A percentile compares a stretch with the other conserved stretches of the same genome.
Conservation (phyloP, 768 basidiomycete species). For the Termitomyces sp. region DNA sequence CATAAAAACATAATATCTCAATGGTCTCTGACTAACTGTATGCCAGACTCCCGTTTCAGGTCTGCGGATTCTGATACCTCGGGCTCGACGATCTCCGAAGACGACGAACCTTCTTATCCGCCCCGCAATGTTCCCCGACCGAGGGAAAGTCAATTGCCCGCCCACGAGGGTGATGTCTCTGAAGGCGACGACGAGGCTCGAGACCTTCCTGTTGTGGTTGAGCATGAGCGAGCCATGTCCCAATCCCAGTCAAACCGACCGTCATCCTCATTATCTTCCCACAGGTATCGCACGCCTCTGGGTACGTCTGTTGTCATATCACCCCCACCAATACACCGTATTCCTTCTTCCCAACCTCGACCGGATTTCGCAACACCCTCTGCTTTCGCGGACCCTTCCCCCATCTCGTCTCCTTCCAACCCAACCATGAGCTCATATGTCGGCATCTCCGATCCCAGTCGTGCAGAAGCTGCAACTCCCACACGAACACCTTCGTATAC, state of each 20-base stretch:
- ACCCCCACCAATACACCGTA: slow-evolving; percentile 39
- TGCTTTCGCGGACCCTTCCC: slow-evolving; percentile 52
- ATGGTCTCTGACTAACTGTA: not conserved
- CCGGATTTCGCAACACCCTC: slow-evolving; percentile 70
- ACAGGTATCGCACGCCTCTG: slow-evolving; percentile 75
- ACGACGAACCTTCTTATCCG: slow-evolving; percentile 14
- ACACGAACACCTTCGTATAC: slow-evolving; percentile 26
- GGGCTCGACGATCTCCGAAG: slow-evolving; percentile 52
- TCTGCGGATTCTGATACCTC: slow-evolving; percentile 62
- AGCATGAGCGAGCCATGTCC: slow-evolving; percentile 21
- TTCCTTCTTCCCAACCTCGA: slow-evolving; percentile 67
- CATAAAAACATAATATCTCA: not conserved
- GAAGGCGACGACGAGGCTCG: slow-evolving; percentile 48
- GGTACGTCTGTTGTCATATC: slow-evolving; percentile 56
- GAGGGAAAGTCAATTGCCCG: slow-evolving; percentile 24
- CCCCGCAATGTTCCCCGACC: slow-evolving; percentile 14
- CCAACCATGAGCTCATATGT: slow-evolving; percentile 30
- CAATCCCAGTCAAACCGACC: slow-evolving; percentile 51
- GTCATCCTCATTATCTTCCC: slow-evolving; percentile 72
- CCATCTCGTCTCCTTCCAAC: slow-evolving; percentile 34
- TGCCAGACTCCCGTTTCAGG: slow-evolving; percentile 37
- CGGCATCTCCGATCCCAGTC: slow-evolving; percentile 34
- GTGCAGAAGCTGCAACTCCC: slow-evolving; percentile 30
- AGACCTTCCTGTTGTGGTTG: slow-evolving; percentile 30
- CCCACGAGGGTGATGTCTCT: slow-evolving; percentile 24